Conservation (phyloP, 2,329 filamentous ascomycete species). For the Phaeomoniella chlamydospora region DNA sequence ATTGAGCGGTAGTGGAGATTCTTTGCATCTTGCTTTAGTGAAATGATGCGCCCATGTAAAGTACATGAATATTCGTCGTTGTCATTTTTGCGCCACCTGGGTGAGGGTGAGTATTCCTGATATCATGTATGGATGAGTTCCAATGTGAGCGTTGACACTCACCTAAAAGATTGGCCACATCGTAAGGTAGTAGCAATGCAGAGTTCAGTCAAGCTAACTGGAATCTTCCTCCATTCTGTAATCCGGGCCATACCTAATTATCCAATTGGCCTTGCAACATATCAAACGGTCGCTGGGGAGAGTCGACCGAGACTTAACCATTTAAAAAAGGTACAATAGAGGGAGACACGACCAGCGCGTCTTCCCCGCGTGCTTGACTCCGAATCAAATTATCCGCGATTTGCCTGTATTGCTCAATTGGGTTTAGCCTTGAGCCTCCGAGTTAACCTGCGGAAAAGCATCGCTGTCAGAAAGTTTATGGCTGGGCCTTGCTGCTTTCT, state of each 20-base stretch:
- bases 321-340: too few species aligned
- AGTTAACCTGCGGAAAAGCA: neutral
- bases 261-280: too few species aligned
- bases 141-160: too few species aligned
- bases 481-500: neutral
- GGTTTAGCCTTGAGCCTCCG: neutral
- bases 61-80: constrained; percentile 82
- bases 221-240: constrained; percentile 78
- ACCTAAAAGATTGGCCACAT: constrained; percentile 86
- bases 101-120: constrained; percentile 1
- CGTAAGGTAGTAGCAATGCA: constrained; percentile 89
- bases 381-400: neutral
- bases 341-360: too few species aligned
- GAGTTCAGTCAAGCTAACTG: constrained; percentile 67
- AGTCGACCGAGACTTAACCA: too few species aligned
- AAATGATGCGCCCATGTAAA: constrained; percentile 71
- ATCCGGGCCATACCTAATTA: constrained; percentile 31
- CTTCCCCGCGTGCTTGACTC: neutral
- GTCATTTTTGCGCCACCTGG: constrained; percentile 69
- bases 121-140: too few species aligned
- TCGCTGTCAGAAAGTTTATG: neutral
- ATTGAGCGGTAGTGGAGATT: constrained; percentile 68
- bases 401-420: neutral
- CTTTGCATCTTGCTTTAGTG: constrained; percentile 65
- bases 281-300: too few species aligned